Evolutionary conservation across 1,284 basidiomycete genomes (phyloP), one percentile per base, ranked within the genome.

Genomic region (Sutorius eximius): DNA sequence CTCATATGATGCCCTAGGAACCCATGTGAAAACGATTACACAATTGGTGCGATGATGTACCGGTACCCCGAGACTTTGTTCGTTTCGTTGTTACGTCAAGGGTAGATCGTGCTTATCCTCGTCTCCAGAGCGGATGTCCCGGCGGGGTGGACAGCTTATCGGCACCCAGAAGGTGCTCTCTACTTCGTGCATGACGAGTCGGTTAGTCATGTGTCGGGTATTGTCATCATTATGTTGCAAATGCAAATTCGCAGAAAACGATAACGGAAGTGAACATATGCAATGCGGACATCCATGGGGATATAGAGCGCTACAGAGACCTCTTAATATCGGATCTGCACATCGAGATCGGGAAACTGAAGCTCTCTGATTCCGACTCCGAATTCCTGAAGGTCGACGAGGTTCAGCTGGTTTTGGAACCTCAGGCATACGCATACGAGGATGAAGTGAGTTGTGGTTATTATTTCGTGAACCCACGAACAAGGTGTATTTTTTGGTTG

Each of bases 381-480:
- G 51, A 50, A 32, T 52, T 18, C 8, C 32, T 72, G 10, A 38
- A 58, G 3, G 5, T 53, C 3, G 20, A 64, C 4, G 51, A 71
- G 34, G 41, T 70, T 29, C 59, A 73, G 20, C 54, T 70, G 10
- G 71, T 73, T 33, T 27, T 70, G 48, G 71, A 71, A 36, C 71
- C 69, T 7, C 3, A 4, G 24, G 5, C 3, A 6, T 27, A 53
- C 56, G 32, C 0, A 0, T 55, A 62, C 3, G 33, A 24, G 0
- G 0, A 30, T 0, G 57, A 59, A 12, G 46, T 68, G 0, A 11
- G 61, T 12, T 72, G 69, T 51, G 59, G 57, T 33, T 70, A 70
- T 50, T 70, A 70, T 46, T 70, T 70, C 45, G 71, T 66, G 49
- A 65, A 71, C 36, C 62, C 67, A 16, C 16, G 40, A 12, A 46